Conservation (phyloP, 2,329 filamentous ascomycete species). For the Pezicula neosporulosa region DNA sequence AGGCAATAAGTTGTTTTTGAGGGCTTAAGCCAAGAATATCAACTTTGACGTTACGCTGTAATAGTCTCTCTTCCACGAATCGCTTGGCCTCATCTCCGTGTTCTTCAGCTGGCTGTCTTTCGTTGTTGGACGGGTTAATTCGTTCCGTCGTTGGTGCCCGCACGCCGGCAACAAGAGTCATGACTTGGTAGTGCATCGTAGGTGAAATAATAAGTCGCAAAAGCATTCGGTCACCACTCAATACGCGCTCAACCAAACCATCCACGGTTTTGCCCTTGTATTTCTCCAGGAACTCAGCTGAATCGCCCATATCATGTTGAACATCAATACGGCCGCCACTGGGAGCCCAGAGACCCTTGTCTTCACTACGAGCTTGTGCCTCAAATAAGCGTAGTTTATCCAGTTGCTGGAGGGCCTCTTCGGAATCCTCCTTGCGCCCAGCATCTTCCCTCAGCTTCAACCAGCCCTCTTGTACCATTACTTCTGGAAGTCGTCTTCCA, state of each 20-base stretch:
- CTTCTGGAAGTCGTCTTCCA: conserved; percentile 75
- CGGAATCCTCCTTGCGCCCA: conserved; percentile 83
- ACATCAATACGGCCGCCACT: conserved; percentile 67
- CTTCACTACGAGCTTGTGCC: conserved; percentile 70
- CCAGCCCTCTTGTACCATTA: conserved; percentile 85
- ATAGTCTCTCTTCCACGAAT: conserved; percentile 81
- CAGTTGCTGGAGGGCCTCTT: conserved; percentile 67
- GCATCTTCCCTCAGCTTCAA: conserved; percentile 92
- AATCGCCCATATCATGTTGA: conserved; percentile 75
- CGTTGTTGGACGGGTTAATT: conserved; percentile 62
- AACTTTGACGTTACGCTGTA: conserved; percentile 82
- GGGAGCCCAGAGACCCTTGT: conserved; percentile 77
- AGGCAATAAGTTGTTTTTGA: conserved; percentile 87
- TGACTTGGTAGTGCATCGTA: conserved; percentile 72
- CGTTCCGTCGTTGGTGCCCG: conserved; percentile 87
- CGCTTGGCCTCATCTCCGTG: conserved; percentile 83
- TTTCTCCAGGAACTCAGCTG: conserved; percentile 71
- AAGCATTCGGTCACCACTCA: conserved; percentile 87
- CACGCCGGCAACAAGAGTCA: conserved; percentile 85
- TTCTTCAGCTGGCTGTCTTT: conserved; percentile 81
- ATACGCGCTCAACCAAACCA: conserved; percentile 83
- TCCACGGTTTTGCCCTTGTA: conserved; percentile 85
- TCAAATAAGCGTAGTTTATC: conserved; percentile 78
- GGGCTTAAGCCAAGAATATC: conserved; percentile 83
- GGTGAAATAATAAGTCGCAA: conserved; percentile 77